phyloP scores from a whole-genome alignment of 768 basidiomycete genomes.

The Gloeostereum incarnatum region DNA sequence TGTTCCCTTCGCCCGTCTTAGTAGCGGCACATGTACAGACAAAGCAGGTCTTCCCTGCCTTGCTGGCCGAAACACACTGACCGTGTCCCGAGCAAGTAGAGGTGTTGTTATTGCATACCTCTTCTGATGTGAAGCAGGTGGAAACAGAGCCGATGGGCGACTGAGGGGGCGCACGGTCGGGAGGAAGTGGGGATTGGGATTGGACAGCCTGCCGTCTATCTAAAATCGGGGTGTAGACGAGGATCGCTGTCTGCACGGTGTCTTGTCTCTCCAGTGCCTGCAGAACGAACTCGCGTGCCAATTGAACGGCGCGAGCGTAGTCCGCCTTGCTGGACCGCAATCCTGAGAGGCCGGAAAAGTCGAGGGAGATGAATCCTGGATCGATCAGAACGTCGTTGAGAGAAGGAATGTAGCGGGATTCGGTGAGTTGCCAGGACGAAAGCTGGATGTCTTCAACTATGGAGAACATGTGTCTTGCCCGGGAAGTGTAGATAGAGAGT shows the following conservation, averaged over 20 bases:
- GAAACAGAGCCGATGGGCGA: constrained; percentile 50
- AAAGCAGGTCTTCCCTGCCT: constrained; percentile 48
- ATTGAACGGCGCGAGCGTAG: constrained; percentile 35
- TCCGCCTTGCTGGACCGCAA: too few species aligned
- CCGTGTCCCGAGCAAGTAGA: constrained; percentile 64
- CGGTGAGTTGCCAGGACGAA: too few species aligned
- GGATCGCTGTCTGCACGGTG: constrained; percentile 38
- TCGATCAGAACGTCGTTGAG: too few species aligned
- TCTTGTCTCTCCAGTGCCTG: constrained; percentile 25
- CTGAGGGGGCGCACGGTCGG: constrained; percentile 29
- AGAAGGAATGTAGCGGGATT: too few species aligned
- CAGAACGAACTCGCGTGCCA: constrained; percentile 40
- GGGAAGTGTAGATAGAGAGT: background rate
- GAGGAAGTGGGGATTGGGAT: constrained; percentile 38
- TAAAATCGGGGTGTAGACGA: constrained; percentile 32
- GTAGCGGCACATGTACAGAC: constrained; percentile 43
- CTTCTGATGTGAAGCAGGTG: constrained; percentile 48
- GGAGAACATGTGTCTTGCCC: constrained; percentile 10
- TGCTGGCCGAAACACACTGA: constrained; percentile 48
- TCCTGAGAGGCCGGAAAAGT: too few species aligned
- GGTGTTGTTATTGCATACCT: constrained; percentile 55
- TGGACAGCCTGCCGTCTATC: constrained; percentile 31
- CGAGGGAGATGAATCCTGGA: too few species aligned
- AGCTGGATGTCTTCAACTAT: constrained; percentile 29
- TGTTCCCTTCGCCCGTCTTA: constrained; percentile 38